A percentile compares a stretch with the other conserved stretches of the same genome.
These are phyloP conservation scores for Phytophthora hybrid DNA, from an alignment of 352 stramenopile genomes.

Conservation along the genomic window DNA sequence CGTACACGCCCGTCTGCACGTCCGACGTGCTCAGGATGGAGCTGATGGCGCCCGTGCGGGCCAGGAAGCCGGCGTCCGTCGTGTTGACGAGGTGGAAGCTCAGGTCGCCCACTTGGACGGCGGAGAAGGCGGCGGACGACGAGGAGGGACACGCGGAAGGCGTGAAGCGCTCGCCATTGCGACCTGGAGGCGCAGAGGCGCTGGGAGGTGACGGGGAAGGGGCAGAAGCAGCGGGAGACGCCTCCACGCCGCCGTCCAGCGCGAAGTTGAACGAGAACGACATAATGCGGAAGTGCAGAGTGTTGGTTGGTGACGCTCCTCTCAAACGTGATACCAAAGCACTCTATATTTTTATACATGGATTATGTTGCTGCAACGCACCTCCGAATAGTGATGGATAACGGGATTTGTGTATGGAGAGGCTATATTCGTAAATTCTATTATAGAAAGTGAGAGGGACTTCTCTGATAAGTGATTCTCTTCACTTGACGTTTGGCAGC, in stretches of 20 bases:
- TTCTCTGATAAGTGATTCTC: background rate
- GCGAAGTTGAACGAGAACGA: constrained; percentile 81
- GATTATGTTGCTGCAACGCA: too few relatives aligned
- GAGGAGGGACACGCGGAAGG: background rate
- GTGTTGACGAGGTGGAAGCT: constrained; percentile 77
- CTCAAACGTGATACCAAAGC: background rate
- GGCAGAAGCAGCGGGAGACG: background rate
- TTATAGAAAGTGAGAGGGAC: background rate
- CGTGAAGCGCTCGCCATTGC: constrained; percentile 60
- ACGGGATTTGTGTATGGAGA: too few relatives aligned
- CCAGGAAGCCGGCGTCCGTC: constrained; percentile 54
- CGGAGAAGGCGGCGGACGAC: constrained; percentile 33
- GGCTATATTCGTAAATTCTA: too few relatives aligned
- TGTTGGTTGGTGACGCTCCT: background rate
- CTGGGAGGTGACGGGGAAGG: background rate
- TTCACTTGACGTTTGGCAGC: background rate
- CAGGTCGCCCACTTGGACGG: constrained; percentile 43
- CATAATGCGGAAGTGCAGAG: constrained; percentile 1
- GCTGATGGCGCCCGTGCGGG: constrained; percentile 65
- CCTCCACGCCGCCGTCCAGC: constrained; percentile 29
- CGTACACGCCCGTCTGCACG: constrained; percentile 81
- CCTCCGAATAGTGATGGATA: too few relatives aligned
- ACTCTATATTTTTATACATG: too few relatives aligned
- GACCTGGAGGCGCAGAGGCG: constrained; percentile 33
- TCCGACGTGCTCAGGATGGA: constrained; percentile 80